A percentile compares a stretch with the other conserved stretches of the same genome.
These are phyloP conservation scores for Alternaria postmessia DNA, from an alignment of 2,329 filamentous ascomycete genomes.

Conservation along the genomic window DNA sequence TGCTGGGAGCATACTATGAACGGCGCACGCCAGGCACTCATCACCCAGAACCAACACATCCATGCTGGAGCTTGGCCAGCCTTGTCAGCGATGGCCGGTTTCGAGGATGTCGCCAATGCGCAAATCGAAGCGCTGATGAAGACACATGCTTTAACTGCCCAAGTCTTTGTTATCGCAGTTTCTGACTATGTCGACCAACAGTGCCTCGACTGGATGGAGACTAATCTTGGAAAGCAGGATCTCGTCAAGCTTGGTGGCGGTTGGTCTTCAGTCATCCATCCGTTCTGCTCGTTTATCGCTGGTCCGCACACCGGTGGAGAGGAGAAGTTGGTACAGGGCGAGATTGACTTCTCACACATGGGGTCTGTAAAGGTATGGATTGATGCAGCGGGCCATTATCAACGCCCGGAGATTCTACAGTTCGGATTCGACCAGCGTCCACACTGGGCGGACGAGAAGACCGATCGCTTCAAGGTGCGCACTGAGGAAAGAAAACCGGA, in stretches of 20 bases:
- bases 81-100: conserved; percentile 49
- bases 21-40: conserved; percentile 48
- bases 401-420: conserved; percentile 47
- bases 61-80: conserved; percentile 51
- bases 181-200: conserved; percentile 55
- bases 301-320: conserved; percentile 45
- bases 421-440: conserved; percentile 41
- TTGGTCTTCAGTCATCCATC: conserved; percentile 48
- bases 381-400: conserved; percentile 49
- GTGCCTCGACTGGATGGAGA: conserved; percentile 53
- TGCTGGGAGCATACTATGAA: conserved; percentile 54
- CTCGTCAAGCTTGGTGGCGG: conserved; percentile 47
- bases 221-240: conserved; percentile 48
- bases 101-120: conserved; percentile 52
- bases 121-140: conserved; percentile 60
- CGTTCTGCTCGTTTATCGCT: conserved; percentile 48
- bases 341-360: conserved; percentile 47
- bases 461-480: conserved; percentile 28
- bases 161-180: conserved; percentile 56
- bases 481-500: conserved; percentile 21
- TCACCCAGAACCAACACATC: conserved; percentile 48
- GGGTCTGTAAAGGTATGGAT: conserved; percentile 50
- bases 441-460: conserved; percentile 45
- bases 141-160: conserved; percentile 55
- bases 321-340: conserved; percentile 46